A percentile compares a stretch with the other conserved stretches of the same genome.
Conservation (phyloP, 495 filamentous ascomycete species). For the Evernia prunastri region DNA sequence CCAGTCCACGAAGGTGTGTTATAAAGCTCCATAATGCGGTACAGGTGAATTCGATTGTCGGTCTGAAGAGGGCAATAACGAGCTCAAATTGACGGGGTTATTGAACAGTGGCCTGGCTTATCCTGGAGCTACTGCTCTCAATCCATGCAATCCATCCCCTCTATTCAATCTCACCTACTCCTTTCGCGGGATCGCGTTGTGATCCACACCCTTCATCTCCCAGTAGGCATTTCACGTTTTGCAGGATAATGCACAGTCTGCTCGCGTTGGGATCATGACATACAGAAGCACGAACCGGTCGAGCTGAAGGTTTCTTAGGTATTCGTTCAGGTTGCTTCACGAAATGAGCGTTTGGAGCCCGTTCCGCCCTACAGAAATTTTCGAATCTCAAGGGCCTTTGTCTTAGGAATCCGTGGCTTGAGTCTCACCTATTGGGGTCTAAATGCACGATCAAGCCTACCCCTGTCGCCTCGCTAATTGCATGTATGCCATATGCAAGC, state of each 20-base stretch:
- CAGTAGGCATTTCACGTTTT: not conserved
- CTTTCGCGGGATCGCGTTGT: not conserved
- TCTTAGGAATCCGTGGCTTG: not conserved
- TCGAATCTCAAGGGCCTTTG: not conserved
- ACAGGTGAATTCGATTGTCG: not conserved
- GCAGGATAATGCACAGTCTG: not conserved
- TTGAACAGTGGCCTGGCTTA: not conserved
- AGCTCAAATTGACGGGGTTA: no score
- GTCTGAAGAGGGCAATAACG: not conserved
- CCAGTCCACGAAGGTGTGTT: not conserved
- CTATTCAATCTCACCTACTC: not conserved
- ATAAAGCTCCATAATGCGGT: not conserved
- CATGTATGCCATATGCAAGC: not conserved
- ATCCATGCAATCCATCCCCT: not conserved
- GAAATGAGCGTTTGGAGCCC: not conserved
- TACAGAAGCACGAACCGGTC: not conserved
- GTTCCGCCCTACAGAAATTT: not conserved
- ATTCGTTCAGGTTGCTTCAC: not conserved
- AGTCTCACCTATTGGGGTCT: not conserved
- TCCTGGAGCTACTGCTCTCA: not conserved
- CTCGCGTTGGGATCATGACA: not conserved
- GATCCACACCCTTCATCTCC: not conserved
- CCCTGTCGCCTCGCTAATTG: constrained; percentile 13
- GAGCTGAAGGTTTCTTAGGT: not conserved
- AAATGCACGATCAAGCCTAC: constrained; percentile 5